Evolutionary conservation across 176 grass and related monocot genomes (phyloP).

Genomic region (Thinopyrum elongatum): DNA sequence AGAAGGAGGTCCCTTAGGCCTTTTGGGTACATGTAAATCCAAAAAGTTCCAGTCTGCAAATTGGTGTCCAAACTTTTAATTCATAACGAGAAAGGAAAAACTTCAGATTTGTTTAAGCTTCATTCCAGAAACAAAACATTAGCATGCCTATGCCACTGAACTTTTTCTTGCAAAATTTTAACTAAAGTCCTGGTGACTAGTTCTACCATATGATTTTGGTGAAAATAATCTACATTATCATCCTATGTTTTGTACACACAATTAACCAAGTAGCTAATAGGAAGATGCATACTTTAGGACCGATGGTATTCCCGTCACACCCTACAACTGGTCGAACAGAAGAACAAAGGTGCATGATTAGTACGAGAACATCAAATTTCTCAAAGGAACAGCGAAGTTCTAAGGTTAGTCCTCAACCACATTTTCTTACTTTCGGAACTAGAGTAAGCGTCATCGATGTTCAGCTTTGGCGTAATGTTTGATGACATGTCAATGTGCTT

Average conservation of each 20-base stretch:
- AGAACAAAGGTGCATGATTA: neutral
- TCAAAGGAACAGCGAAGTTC: neutral
- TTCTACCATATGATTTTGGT: neutral
- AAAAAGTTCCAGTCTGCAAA: neutral
- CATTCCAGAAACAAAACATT: neutral
- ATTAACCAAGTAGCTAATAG: neutral
- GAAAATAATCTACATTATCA: neutral
- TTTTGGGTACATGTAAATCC: neutral
- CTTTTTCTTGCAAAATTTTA: neutral
- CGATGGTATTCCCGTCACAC: neutral
- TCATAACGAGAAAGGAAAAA: neutral
- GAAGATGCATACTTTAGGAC: neutral
- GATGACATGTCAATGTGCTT: neutral
- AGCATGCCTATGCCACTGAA: neutral
- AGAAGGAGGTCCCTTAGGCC: slow-evolving; percentile 26
- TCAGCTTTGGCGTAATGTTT: neutral
- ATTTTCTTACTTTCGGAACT: neutral
- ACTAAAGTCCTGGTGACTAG: neutral
- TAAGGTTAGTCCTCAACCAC: neutral
- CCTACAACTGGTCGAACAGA: neutral
- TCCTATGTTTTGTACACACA: neutral
- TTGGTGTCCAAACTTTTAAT: neutral
- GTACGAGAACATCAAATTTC: neutral
- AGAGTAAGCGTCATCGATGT: neutral
- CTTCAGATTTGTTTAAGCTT: neutral